Evolutionary conservation across 2,329 filamentous ascomycete species (phyloP), one percentile per base, ranked within the genome.

Genomic region (Paecilomyces variotii): DNA sequence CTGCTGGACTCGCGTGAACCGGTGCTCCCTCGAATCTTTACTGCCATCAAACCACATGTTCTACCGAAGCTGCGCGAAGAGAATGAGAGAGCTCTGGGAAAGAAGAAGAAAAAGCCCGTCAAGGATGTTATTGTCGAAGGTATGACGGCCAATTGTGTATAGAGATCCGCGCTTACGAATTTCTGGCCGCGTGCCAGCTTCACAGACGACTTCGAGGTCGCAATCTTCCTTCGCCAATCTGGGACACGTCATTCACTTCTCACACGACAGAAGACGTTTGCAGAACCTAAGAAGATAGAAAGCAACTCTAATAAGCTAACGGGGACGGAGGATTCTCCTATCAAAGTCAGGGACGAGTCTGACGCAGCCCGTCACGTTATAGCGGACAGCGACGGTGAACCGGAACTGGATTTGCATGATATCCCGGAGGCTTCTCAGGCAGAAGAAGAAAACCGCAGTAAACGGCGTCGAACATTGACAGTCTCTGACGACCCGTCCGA

Each of bases 11-110:
- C 88, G 35, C 85, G 87, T 63, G 81, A 91, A 65, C 86, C 89
- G 2, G 83, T 93, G 14, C 83, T 99, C 12, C 86, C 88, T 45
- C 88, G 87, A 63, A 87, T 97, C 66, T 91, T 99, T 60, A 85
- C 90, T 71, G 88, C 87, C 60, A 87, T 97, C 56, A 88, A 89
- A 9, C 93, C 91, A 0, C 80, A 93, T 34, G 90, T 99, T 1
- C 78, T 97, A 26, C 93, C 93, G 0, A 97, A 97, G 72, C 80
- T 99, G 26, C 86, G 89, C 54, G 94, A 99, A 72, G 92, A 96
- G 72, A 89, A 85, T 63, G 83, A 84, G 66, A 76, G 82, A 58
- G 77, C 80, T 1, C 75, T 77, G 65, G 71, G 80, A 60, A 91
- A 88, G 71, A 87, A 87, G 64, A 91, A 89, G 74, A 90, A 89